Evolutionary conservation across 768 basidiomycete species (phyloP).

Genomic region (Naganishia vishniacii): DNA sequence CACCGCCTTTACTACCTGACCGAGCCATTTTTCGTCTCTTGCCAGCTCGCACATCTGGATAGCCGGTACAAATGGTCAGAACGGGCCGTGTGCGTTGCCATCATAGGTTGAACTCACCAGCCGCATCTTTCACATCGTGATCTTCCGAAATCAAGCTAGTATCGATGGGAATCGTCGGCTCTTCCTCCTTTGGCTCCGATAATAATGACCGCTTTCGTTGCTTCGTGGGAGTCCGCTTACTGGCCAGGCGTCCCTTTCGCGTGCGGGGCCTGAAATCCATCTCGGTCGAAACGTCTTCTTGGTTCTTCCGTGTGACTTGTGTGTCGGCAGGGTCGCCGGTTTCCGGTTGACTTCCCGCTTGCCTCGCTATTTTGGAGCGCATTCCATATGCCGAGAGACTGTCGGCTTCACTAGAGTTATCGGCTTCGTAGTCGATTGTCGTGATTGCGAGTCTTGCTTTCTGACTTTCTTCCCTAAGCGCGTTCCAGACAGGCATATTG

Average conservation of each 20-base stretch:
- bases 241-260: neutral
- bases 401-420: neutral
- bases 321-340: neutral
- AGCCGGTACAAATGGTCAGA: neutral
- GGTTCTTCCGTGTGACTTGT: neutral
- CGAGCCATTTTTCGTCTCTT: conserved; percentile 3
- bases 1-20: no score
- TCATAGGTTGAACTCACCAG: no score
- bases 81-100: no score
- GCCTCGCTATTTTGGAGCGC: no score
- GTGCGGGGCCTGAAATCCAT: neutral
- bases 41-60: neutral
- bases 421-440: neutral
- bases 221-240: neutral
- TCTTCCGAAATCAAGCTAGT: neutral
- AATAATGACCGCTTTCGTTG: conserved; percentile 6
- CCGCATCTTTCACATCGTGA: neutral
- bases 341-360: neutral
- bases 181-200: neutral
- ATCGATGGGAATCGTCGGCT: neutral
- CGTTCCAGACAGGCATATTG: conserved; percentile 3
- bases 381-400: no score
- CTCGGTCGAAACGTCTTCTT: neutral
- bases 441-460: neutral
- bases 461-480: neutral